A percentile compares a stretch with the other conserved stretches of the same genome.
phyloP scores from a whole-genome alignment of 192 early-diverging fungal genomes.

The Backusella parvicylindrica region DNA sequence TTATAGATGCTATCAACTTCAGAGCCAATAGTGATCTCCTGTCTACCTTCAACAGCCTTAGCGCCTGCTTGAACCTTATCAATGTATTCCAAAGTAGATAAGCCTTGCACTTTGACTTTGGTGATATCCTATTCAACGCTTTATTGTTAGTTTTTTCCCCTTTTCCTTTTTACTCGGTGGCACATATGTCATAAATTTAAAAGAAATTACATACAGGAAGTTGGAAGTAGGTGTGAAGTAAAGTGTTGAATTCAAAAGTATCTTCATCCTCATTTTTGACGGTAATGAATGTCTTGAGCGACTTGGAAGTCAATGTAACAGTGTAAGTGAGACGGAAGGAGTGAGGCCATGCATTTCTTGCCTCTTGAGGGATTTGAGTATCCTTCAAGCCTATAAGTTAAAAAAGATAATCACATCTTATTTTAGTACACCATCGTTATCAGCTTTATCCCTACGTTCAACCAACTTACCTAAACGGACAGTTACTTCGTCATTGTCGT shows the following conservation, averaged over 20 bases:
- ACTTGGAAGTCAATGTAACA: slow-evolving; percentile 69
- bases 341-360: slow-evolving; percentile 61
- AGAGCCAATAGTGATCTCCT: slow-evolving; percentile 53
- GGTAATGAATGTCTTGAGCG: slow-evolving; percentile 67
- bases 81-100: slow-evolving; percentile 56
- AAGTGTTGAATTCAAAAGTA: slow-evolving; percentile 77
- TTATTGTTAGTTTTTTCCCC: background rate
- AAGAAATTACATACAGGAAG: slow-evolving; percentile 45
- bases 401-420: background rate
- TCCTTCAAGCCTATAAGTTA: slow-evolving; percentile 46
- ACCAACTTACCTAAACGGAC: slow-evolving; percentile 48
- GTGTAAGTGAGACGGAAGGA: slow-evolving; percentile 78
- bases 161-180: background rate
- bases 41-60: slow-evolving; percentile 40
- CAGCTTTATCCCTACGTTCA: background rate
- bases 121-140: slow-evolving; percentile 51
- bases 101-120: slow-evolving; percentile 57
- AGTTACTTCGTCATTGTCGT: slow-evolving; percentile 46
- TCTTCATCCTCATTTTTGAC: slow-evolving; percentile 73
- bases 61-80: slow-evolving; percentile 68
- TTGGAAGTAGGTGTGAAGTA: slow-evolving; percentile 92
- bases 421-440: background rate
- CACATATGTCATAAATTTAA: background rate
- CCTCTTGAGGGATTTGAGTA: slow-evolving; percentile 49
- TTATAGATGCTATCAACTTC: slow-evolving; percentile 89